Percentiles rank a stretch among this genome's conserved stretches.
Conservation (phyloP, 1,284 basidiomycete species). For the Xerocomus cyaneibrunnescens region DNA sequence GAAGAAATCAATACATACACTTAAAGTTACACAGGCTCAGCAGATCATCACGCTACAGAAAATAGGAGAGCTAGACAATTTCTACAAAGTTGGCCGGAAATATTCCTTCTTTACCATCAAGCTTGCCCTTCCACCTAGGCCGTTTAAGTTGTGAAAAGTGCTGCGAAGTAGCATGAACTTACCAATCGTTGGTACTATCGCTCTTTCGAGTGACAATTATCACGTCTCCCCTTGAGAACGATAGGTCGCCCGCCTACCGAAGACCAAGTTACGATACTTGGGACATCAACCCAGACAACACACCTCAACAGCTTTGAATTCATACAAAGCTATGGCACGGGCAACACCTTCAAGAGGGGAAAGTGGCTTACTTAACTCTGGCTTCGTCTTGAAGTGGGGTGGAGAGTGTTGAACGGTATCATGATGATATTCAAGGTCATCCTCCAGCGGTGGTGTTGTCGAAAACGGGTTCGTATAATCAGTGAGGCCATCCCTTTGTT, state of each 20-base stretch:
- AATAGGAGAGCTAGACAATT: slow-evolving; percentile 37
- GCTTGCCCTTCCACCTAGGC: slow-evolving; percentile 71
- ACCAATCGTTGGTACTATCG: slow-evolving; percentile 80
- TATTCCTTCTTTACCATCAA: slow-evolving; percentile 47
- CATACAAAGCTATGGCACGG: slow-evolving; percentile 77
- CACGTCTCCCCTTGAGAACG: slow-evolving; percentile 83
- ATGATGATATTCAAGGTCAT: slow-evolving; percentile 14
- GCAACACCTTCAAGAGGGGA: slow-evolving; percentile 59
- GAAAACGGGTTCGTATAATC: slow-evolving; percentile 31
- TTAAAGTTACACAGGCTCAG: not conserved
- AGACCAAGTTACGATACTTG: slow-evolving; percentile 3
- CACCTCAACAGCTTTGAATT: slow-evolving; percentile 74
- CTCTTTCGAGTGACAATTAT: slow-evolving; percentile 76
- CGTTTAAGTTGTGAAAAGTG: slow-evolving; percentile 6
- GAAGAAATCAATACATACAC: not conserved
- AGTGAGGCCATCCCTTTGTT: slow-evolving; percentile 2
- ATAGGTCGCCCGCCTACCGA: slow-evolving; percentile 71
- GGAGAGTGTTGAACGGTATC: slow-evolving; percentile 12
- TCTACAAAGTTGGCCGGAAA: slow-evolving; percentile 70
- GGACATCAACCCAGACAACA: slow-evolving; percentile 17
- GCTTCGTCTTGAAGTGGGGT: slow-evolving; percentile 46
- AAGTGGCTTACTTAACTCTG: slow-evolving; percentile 49
- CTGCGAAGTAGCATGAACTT: slow-evolving; percentile 18
- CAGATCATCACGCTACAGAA: slow-evolving; percentile 9
- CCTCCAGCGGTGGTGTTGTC: slow-evolving; percentile 22